Evolutionary conservation across 768 basidiomycete genomes (phyloP).

Genomic region (Cyathus striatus): DNA sequence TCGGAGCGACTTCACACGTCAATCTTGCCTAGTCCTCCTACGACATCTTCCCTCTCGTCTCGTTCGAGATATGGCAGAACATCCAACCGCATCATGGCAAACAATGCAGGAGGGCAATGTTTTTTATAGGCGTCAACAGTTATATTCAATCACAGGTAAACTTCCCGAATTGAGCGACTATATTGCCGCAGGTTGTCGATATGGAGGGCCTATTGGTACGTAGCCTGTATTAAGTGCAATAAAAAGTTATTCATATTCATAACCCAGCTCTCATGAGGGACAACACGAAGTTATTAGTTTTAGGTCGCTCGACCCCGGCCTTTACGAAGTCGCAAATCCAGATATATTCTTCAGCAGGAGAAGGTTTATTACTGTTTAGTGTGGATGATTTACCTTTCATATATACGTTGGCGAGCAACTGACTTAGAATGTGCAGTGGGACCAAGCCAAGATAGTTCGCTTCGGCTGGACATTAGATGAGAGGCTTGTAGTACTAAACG

Average conservation of each 20-base stretch:
- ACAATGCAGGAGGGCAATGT: conserved; percentile 83
- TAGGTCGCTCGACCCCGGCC: conserved; percentile 52
- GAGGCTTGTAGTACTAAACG: conserved; percentile 78
- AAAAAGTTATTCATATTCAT: conserved; percentile 1
- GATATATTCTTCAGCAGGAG: conserved; percentile 83
- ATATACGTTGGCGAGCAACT: conserved; percentile 8
- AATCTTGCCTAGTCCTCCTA: no score
- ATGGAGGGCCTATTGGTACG: conserved; percentile 86
- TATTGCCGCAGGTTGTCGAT: conserved; percentile 72
- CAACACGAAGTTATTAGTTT: conserved; percentile 67
- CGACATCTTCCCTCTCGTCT: no score
- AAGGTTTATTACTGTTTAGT: conserved; percentile 61
- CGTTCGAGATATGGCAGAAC: conserved; percentile 62
- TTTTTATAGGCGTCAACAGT: conserved; percentile 82
- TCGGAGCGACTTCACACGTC: no score
- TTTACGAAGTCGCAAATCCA: conserved; percentile 80
- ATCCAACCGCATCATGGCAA: conserved; percentile 85
- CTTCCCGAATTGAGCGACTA: conserved; percentile 77
- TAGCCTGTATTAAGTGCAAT: background rate
- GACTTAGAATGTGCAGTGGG: conserved; percentile 62
- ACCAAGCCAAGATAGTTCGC: conserved; percentile 74
- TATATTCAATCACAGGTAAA: conserved; percentile 80
- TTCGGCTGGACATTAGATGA: conserved; percentile 87
- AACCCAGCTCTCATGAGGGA: conserved; percentile 81
- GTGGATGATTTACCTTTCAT: conserved; percentile 44